Evolutionary conservation across 164 flowering plant genomes (phyloP), one percentile per base, ranked within the genome.

Genomic region (Houttuynia cordata): DNA sequence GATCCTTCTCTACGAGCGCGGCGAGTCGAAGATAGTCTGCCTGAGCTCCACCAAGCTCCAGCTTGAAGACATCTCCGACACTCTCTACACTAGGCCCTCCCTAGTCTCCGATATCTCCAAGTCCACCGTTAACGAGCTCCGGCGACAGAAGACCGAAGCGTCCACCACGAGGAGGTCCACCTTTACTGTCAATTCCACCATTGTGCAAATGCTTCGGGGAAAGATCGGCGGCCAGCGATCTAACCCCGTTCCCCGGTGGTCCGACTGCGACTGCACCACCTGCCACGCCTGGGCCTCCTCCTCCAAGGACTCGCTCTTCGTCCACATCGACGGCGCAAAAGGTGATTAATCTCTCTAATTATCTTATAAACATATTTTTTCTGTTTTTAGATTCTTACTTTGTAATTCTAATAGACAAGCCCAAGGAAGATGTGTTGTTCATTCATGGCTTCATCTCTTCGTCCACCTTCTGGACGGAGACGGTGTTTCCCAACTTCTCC

Each of bases 391-490:
- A 30, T 30, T 30, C 37, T 30, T 1, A 14, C 9, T 49, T 19
- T 3, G 18, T 49, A 2, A 14, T 53, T 15, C 18, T 24, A 10
- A 41, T 69, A 71, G 79, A 69, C 23, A 71, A 76, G 1, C 78
- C 79, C 20, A 51, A 25, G 62, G 97, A 91, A 63, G 83, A 84
- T 59, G 98, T 93, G 53, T 15, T 93, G 40, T 93, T 93, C 79
- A 89, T 93, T 17, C 98, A 93, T 61, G 98, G 98, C 0, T 93
- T 93, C 74, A 86, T 93, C 5, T 93, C 98, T 7, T 86, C 97
- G 0, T 93, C 98, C 0, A 70, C 75, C 18, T 89, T 93, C 60
- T 93, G 98, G 98, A 84, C 92, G 0, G 98, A 93, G 54, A 93
- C 98, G 7, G 19, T 93, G 7, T 89, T 87, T 51, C 97, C 98